Base-by-base conservation (phyloP, 257 asterid genomes). In the Capsicum pubescens region DNA sequence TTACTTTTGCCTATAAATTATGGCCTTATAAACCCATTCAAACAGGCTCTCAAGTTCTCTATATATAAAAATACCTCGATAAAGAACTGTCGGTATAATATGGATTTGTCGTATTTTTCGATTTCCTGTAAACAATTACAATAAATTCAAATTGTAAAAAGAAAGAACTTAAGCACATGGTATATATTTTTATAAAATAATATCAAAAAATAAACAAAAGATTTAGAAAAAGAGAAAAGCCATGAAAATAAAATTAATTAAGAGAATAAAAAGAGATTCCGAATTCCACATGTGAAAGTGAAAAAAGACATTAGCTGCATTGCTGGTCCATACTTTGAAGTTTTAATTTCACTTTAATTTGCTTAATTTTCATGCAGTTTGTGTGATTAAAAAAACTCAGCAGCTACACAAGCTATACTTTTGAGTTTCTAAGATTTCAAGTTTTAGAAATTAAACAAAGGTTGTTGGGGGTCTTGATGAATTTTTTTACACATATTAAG, bases 281-380 rank as follows among this genome's bases (percentile, higher is more conserved):
- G 52, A 48, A 76, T 76, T 76, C 81, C 63, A 76, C 21, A 14
- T 26, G 63, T 8, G 44, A 76, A 76, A 50, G 61, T 12, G 21
- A 12, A 35, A 74, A 50, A 69, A 42, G 9, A 39, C 56, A 42
- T 5, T 42, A 44, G 0, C 36, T 67, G 74, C 19, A 13, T 35
- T 67, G 50, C 7, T 67, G 50, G 50, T 14, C 70, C 9, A 26
- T 19, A 61, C 68, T 61, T 59, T 59, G 11, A 3, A 17, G 6
- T n/a, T 48, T 48, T 48, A 8, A 48, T 48, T 48, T 48, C 54
- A 7, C 11, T 48, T 48, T 48, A 7, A 48, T 48, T 48, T 48
- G 54, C 54, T 48, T 48, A 48, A 48, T 48, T 48, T 48, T 48
- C 54, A 48, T 10, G 54, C 12, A 48, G 11, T 48, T 48, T 44